Evolutionary conservation across 768 basidiomycete species (phyloP), one percentile per base, ranked within the genome.

Genomic region (Hygrophorus russula): DNA sequence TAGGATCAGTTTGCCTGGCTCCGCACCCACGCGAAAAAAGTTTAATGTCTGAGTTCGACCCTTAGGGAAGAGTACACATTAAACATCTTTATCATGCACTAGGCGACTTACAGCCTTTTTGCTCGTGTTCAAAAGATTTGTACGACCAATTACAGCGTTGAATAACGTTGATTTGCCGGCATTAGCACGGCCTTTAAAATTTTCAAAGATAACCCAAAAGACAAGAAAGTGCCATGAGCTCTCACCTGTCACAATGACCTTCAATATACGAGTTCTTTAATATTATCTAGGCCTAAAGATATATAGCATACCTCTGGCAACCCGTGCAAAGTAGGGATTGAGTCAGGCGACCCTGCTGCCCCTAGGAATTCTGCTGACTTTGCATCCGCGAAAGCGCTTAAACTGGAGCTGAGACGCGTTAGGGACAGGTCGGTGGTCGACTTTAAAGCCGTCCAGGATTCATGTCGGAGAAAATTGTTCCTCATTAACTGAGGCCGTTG

Each of bases 121-220:
- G 58, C 82, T 84, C 0, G 77, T 78, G 31, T 71, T 66, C 12
- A 82, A 56, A 24, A 88, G 59, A 32, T 66, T 62, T 41, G 57
- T 77, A 28, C 80, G 64, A 2, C 74, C 74, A 3, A 85, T 53
- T 3, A 87, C 71, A 10, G 78, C 73, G 49, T 87, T 88, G 7
- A 87, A 67, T 24, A 88, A 59, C 3, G 79, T 73, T 1, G 83
- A 86, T 57, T 88, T 88, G 19, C 85, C 85, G 17, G 69, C 77
- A 53, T 88, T 88, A 2, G 85, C 83, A 46, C 85, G 78, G 14
- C 85, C 85, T 82, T 46, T 40, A 5, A 36, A 24, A 29, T 13
- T 9, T 15, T 13, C 11, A 24, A 32, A 14, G 39, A 20, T 32
- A 39, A 40, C 11, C 41, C 39, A 14, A 19, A 6, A 18, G 14